Evolutionary conservation across 805 yeast genomes (phyloP).

Genomic region (Candida patagonica): DNA sequence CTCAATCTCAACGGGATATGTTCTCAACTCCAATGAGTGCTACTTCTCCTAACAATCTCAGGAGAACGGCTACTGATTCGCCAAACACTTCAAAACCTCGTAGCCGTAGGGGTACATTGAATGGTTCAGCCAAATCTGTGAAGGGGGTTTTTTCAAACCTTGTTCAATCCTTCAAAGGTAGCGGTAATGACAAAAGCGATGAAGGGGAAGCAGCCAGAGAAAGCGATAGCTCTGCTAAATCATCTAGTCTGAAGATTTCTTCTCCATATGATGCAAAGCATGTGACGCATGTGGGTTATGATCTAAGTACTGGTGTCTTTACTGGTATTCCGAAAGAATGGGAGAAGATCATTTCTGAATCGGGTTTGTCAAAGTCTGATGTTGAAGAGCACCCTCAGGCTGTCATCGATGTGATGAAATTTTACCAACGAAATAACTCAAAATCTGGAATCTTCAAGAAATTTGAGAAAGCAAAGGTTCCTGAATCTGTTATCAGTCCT

Average conservation of each 20-base stretch:
- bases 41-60: constrained; percentile 3
- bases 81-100: constrained; percentile 7
- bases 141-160: constrained; percentile 20
- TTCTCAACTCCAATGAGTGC: not conserved
- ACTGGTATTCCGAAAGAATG: constrained; percentile 91
- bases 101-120: constrained; percentile 16
- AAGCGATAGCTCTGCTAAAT: not conserved
- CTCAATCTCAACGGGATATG: not conserved
- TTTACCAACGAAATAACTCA: constrained; percentile 37
- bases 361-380: constrained; percentile 80
- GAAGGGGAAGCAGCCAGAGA: constrained; percentile 1
- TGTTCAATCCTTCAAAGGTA: constrained; percentile 16
- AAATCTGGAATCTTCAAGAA: constrained; percentile 23
- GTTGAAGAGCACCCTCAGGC: constrained; percentile 92
- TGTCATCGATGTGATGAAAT: constrained; percentile 82
- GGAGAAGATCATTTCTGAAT: constrained; percentile 73
- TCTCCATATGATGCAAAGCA: constrained; percentile 87
- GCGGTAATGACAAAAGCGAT: constrained; percentile 4
- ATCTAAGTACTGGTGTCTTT: constrained; percentile 72
- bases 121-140: constrained; percentile 13
- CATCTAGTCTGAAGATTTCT: constrained; percentile 47
- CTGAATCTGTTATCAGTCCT: not conserved
- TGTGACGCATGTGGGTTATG: constrained; percentile 91
- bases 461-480: constrained; percentile 19
- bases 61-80: constrained; percentile 6